These are phyloP conservation scores for Chamaecyparis obtusa DNA, from an alignment of 75 land plant genomes.

Conservation along the genomic window DNA sequence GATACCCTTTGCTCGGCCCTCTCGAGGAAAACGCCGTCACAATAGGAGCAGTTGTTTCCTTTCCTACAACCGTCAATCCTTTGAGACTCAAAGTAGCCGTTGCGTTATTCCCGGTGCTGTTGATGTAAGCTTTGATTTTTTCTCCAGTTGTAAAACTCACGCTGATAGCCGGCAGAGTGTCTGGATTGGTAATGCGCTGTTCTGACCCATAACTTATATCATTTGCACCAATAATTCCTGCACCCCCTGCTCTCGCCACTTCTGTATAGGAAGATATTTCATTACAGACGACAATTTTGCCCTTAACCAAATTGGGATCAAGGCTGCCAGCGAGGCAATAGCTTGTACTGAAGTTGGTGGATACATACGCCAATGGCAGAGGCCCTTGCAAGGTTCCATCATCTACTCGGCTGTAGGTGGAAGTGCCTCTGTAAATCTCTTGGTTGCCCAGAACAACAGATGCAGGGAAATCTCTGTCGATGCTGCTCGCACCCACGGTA, in stretches of 20 bases:
- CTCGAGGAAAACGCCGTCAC: conserved; percentile 31
- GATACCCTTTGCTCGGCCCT: conserved; percentile 27
- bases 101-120: conserved; percentile 8
- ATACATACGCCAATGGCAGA: neutral
- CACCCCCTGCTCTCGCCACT: neutral
- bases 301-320: neutral
- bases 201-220: conserved; percentile 3
- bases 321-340: neutral
- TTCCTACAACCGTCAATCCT: conserved; percentile 16
- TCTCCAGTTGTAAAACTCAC: conserved; percentile 10
- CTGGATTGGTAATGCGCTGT: neutral
- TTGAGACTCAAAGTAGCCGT: neutral
- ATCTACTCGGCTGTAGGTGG: neutral
- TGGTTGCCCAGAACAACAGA: neutral
- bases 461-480: conserved; percentile 19
- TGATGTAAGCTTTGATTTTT: conserved; percentile 21
- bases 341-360: neutral
- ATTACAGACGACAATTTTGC: conserved; percentile 1
- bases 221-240: conserved; percentile 14
- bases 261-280: too few species aligned
- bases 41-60: conserved; percentile 10
- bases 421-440: neutral
- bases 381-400: neutral
- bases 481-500: conserved; percentile 24
- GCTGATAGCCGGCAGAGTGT: neutral